Evolutionary conservation across 495 filamentous ascomycete genomes (phyloP).

Genomic region (Thozetella sp.): DNA sequence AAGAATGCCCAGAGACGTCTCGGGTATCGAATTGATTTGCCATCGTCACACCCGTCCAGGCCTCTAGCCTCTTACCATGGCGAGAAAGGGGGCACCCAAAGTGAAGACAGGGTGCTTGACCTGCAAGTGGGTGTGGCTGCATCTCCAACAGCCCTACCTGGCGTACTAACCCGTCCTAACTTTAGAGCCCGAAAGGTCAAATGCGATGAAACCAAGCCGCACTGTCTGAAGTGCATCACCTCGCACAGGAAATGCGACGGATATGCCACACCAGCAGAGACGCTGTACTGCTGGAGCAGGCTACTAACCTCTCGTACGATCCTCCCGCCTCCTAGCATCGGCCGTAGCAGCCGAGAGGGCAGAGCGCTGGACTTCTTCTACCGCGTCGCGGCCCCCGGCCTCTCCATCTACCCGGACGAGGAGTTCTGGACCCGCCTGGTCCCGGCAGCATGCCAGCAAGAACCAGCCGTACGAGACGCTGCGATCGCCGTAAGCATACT

Average conservation of each 20-base stretch:
- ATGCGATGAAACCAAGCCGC: slow-evolving; percentile 36
- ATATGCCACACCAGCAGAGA: slow-evolving; percentile 16
- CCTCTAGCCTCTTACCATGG: slow-evolving; percentile 13
- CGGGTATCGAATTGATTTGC: not conserved
- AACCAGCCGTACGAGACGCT: slow-evolving; percentile 58
- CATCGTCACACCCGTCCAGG: no score
- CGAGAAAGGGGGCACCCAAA: slow-evolving; percentile 34
- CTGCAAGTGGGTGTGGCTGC: slow-evolving; percentile 28
- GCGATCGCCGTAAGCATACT: slow-evolving; percentile 42
- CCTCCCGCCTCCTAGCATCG: slow-evolving; percentile 17
- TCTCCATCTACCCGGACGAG: slow-evolving; percentile 42
- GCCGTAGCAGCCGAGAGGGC: slow-evolving; percentile 22
- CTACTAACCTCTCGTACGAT: slow-evolving; percentile 20
- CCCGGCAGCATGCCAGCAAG: slow-evolving; percentile 46
- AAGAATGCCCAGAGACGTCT: no score
- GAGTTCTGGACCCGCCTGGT: slow-evolving; percentile 58
- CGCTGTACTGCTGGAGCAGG: slow-evolving; percentile 18
- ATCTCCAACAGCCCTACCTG: not conserved
- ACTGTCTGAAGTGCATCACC: slow-evolving; percentile 25
- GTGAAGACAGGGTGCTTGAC: slow-evolving; percentile 37
- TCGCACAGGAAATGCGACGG: slow-evolving; percentile 30
- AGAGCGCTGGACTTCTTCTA: slow-evolving; percentile 45
- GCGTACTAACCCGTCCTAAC: not conserved
- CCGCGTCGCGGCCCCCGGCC: slow-evolving; percentile 30
- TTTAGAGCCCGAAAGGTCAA: slow-evolving; percentile 32